phyloP scores from a whole-genome alignment of 2,329 filamentous ascomycete species.

The Cladorrhinum sp. region DNA sequence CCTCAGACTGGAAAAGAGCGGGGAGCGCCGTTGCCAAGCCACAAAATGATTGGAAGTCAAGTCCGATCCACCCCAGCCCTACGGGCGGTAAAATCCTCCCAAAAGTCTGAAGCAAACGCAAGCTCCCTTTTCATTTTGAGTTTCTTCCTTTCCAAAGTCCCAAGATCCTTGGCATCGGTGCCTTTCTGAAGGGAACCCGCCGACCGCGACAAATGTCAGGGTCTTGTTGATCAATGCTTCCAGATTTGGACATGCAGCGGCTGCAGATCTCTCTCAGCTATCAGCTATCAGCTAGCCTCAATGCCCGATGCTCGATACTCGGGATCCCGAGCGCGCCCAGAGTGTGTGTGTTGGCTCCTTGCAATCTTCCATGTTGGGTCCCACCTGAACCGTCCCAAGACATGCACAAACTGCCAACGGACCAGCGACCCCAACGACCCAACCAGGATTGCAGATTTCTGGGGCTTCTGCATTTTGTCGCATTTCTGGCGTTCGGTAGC shows the following conservation, averaged over 20 bases:
- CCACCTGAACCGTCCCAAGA: neutral
- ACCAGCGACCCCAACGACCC: neutral
- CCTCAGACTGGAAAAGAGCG: neutral
- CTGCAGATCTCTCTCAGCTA: neutral
- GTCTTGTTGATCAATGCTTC: neutral
- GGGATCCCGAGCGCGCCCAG: neutral
- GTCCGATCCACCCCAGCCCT: neutral
- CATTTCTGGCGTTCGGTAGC: neutral
- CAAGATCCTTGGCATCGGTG: neutral
- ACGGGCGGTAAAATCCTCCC: neutral
- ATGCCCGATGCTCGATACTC: neutral
- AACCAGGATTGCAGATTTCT: neutral
- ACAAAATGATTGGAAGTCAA: neutral
- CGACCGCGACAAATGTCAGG: neutral
- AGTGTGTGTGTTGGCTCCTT: neutral
- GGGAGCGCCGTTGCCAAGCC: neutral
- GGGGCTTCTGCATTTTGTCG: neutral
- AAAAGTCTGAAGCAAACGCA: neutral
- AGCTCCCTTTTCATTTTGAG: neutral
- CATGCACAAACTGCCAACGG: neutral
- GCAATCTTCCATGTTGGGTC: neutral
- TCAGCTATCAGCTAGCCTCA: neutral
- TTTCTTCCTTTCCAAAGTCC: neutral
- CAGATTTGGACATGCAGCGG: too few relatives aligned
- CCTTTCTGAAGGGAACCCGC: neutral